Evolutionary conservation across 2,329 filamentous ascomycete species (phyloP).

Genomic region (Neofusicoccum umdonicola): DNA sequence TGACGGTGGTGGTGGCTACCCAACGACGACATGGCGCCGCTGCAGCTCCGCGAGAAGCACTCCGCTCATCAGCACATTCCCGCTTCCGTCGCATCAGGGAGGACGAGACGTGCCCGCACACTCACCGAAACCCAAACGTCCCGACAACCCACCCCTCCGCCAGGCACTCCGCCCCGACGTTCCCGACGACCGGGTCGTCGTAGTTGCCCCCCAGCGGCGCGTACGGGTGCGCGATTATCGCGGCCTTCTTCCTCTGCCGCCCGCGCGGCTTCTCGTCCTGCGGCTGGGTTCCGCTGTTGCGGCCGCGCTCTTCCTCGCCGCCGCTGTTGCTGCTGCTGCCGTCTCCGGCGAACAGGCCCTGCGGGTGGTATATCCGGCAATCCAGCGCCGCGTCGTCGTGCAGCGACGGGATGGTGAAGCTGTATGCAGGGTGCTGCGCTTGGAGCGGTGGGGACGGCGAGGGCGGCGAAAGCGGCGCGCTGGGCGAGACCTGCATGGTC

Average conservation of each 20-base stretch:
- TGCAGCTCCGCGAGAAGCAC: conserved; percentile 34
- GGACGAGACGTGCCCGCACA: no score
- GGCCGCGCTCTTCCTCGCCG: not conserved
- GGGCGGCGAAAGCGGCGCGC: not conserved
- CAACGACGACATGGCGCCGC: conserved; percentile 72
- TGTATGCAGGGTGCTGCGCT: conserved; percentile 34
- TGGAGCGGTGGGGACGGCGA: not conserved
- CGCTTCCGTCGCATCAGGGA: no score
- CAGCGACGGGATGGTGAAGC: conserved; percentile 79
- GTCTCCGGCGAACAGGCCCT: not conserved
- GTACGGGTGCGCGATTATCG: conserved; percentile 85
- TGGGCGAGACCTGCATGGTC: no score
- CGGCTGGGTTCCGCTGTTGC: not conserved
- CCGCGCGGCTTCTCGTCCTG: conserved; percentile 26
- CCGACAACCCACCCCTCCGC: conserved; percentile 70
- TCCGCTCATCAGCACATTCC: not conserved
- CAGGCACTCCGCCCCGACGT: conserved; percentile 63
- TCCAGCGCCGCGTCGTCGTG: conserved; percentile 74
- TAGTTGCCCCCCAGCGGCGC: conserved; percentile 81
- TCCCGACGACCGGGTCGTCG: conserved; percentile 76
- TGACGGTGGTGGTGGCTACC: not conserved
- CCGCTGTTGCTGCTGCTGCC: not conserved
- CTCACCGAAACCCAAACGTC: conserved; percentile 88
- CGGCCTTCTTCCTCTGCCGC: conserved; percentile 38
- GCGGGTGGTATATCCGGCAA: conserved; percentile 69